A percentile compares a stretch with the other conserved stretches of the same genome.
Conservation (phyloP, 768 basidiomycete species). For the Gymnopilus junonius region DNA sequence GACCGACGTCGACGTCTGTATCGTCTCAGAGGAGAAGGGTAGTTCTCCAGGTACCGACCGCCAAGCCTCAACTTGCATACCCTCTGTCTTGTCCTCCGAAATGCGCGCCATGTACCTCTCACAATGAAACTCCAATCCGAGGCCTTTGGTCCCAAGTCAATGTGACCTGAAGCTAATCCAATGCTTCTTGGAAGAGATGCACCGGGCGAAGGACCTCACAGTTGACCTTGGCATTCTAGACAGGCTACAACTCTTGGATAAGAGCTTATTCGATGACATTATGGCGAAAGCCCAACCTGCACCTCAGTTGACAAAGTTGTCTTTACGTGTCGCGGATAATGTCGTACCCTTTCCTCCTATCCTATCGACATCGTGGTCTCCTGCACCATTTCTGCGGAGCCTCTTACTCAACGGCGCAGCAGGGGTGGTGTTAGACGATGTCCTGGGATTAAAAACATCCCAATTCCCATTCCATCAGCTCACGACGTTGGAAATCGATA, state of each 20-base stretch:
- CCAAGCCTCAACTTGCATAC: neutral
- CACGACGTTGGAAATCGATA: neutral
- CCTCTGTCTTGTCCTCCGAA: neutral
- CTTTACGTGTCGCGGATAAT: neutral
- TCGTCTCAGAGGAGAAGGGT: too few relatives aligned
- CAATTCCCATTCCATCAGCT: neutral
- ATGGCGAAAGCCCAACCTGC: neutral
- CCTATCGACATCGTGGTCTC: neutral
- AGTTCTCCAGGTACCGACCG: too few relatives aligned
- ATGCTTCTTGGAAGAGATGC: neutral
- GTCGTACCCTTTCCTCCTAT: neutral
- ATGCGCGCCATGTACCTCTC: neutral
- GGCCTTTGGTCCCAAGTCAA: too few relatives aligned
- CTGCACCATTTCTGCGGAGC: neutral
- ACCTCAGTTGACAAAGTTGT: neutral
- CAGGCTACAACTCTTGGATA: too few relatives aligned
- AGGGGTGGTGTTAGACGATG: neutral
- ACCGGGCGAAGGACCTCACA: neutral
- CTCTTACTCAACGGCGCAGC: neutral
- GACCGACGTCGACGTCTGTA: neutral
- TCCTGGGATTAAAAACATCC: neutral
- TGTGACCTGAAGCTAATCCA: neutral
- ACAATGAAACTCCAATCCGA: neutral
- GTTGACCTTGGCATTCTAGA: neutral
- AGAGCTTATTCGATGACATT: neutral